phyloP scores from a whole-genome alignment of 164 flowering plant genomes.

The Piper longum region DNA sequence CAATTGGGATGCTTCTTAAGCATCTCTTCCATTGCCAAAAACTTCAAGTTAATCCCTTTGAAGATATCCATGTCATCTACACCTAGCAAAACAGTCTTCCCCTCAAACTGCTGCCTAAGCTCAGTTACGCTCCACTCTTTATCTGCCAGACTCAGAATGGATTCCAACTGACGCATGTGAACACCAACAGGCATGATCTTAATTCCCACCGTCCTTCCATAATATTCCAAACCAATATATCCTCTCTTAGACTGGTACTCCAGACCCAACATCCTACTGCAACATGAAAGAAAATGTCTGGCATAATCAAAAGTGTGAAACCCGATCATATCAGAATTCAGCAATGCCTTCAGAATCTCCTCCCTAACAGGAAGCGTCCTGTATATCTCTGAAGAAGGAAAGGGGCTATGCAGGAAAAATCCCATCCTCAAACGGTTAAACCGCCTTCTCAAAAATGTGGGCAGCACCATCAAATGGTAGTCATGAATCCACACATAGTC shows the following conservation, averaged over 20 bases:
- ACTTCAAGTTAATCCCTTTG: constrained; percentile 60
- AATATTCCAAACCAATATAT: constrained; percentile 63
- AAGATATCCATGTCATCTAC: constrained; percentile 81
- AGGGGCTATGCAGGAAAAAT: constrained; percentile 65
- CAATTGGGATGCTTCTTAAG: constrained; percentile 48
- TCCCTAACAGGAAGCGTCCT: constrained; percentile 70
- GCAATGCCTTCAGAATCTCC: constrained; percentile 56
- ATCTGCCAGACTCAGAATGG: constrained; percentile 42
- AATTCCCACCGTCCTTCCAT: constrained; percentile 60
- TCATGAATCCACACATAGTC: constrained; percentile 81
- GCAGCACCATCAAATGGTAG: constrained; percentile 70
- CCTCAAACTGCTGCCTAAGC: constrained; percentile 58
- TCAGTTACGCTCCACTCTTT: constrained; percentile 51
- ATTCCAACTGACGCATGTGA: constrained; percentile 65
- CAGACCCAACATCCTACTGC: constrained; percentile 71
- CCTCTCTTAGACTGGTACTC: constrained; percentile 77
- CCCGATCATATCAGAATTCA: constrained; percentile 60
- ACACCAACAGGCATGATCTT: constrained; percentile 78
- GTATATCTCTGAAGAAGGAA: constrained; percentile 74
- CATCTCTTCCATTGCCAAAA: constrained; percentile 73
- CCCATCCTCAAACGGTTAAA: constrained; percentile 58
- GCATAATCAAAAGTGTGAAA: constrained; percentile 84
- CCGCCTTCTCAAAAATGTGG: constrained; percentile 57
- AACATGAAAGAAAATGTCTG: constrained; percentile 78
- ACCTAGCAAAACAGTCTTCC: constrained; percentile 59